Percentiles rank a stretch among this genome's conserved stretches.
Evolutionary conservation across 805 yeast species (phyloP).

Genomic region (Torulaspora microellipsoides): DNA sequence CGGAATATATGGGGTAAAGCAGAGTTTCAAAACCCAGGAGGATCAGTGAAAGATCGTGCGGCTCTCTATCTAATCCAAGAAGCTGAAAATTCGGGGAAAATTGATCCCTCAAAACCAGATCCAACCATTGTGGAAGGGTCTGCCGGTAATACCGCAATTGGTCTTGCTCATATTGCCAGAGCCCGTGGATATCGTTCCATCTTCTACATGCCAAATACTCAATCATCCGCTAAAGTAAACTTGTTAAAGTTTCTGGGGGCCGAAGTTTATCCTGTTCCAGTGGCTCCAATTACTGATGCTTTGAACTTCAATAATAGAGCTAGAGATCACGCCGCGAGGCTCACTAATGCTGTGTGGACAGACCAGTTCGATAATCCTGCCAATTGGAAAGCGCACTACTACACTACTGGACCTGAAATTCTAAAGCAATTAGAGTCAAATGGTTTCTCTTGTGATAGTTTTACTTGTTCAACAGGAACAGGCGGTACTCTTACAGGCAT

Average conservation of each 20-base stretch:
- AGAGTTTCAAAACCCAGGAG: constrained; percentile 92
- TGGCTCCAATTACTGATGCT: constrained; percentile 76
- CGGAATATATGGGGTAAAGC: constrained; percentile 85
- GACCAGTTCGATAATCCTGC: constrained; percentile 88
- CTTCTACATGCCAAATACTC: constrained; percentile 89
- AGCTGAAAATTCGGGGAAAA: constrained; percentile 64
- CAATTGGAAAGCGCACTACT: constrained; percentile 82
- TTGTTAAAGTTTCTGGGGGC: constrained; percentile 74
- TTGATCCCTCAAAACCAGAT: constrained; percentile 49
- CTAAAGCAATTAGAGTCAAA: constrained; percentile 75
- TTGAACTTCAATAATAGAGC: constrained; percentile 86
- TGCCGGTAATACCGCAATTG: constrained; percentile 96
- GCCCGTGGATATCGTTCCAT: constrained; percentile 80
- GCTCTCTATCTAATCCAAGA: constrained; percentile 72
- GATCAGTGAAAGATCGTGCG: constrained; percentile 87
- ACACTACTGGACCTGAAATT: constrained; percentile 89
- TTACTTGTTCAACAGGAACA: constrained; percentile 88
- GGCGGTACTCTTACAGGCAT: constrained; percentile 91
- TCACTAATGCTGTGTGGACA: constrained; percentile 85
- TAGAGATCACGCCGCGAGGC: constrained; percentile 69
- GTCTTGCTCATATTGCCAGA: constrained; percentile 76
- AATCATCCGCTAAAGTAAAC: constrained; percentile 73
- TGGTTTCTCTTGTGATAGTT: constrained; percentile 58
- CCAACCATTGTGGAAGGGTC: constrained; percentile 92
- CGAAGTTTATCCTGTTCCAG: constrained; percentile 85